Conservation (phyloP, 2,329 filamentous ascomycete species). For the Claviceps sp. region DNA sequence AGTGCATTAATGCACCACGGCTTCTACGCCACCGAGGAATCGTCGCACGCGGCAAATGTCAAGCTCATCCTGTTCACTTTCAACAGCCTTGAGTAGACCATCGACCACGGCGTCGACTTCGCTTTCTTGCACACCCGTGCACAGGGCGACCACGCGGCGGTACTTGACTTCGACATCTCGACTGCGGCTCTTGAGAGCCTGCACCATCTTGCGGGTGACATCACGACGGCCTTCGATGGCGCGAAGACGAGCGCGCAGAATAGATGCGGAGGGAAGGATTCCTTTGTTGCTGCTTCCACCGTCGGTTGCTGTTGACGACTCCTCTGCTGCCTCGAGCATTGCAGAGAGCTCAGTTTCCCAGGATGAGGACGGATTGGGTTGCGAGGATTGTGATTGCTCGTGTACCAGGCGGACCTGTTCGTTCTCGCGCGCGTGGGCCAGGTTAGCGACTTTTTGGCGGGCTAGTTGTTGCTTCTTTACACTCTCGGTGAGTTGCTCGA, state of each 20-base stretch:
- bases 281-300: conserved; percentile 24
- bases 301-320: conserved; percentile 13
- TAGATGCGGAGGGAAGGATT: conserved; percentile 42
- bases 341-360: conserved; percentile 43
- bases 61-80: conserved; percentile 67
- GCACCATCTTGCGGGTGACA: conserved; percentile 52
- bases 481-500: conserved; percentile 57
- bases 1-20: conserved; percentile 28
- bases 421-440: conserved; percentile 59
- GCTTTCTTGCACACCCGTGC: conserved; percentile 64
- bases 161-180: conserved; percentile 81
- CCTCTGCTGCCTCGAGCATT: conserved; percentile 31
- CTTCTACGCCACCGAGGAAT: conserved; percentile 69
- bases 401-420: conserved; percentile 41
- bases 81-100: conserved; percentile 70
- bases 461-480: conserved; percentile 51
- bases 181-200: conserved; percentile 62
- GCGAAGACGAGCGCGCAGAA: conserved; percentile 54
- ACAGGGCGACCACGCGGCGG: conserved; percentile 73
- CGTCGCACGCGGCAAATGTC: conserved; percentile 66
- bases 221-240: conserved; percentile 59
- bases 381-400: conserved; percentile 26
- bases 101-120: conserved; percentile 73
- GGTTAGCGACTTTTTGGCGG: conserved; percentile 62
- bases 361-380: conserved; percentile 30